Base-by-base conservation (phyloP, 805 yeast species). In the Metschnikowia lachancei region DNA sequence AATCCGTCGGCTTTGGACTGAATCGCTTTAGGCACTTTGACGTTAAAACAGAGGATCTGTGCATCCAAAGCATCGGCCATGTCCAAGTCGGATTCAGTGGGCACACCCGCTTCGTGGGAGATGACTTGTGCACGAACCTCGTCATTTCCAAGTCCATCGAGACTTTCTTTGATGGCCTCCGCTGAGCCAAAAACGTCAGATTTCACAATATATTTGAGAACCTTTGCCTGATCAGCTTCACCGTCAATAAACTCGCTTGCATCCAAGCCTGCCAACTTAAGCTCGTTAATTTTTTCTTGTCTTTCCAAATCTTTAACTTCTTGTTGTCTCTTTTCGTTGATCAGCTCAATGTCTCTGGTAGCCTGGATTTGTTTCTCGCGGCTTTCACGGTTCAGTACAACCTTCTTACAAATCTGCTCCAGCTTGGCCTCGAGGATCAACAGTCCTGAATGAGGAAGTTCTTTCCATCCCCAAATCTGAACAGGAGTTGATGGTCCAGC, bases 181-280 rank as follows among this genome's bases (percentile, higher is more conserved):
- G 87, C 86, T 0, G 98, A 91, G 0, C 99, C 99, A 55, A 84
- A 83, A 1, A 92, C 97, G 66, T 94, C 99, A 0, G 96, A 87
- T 61, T 87, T 89, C 30, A 94, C 72, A 22, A 94, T 82, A 53
- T 83, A 89, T 12, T 67, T 62, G 61, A 59, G 39, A 43, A 63
- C 43, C 36, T 44, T 42, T 2, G 53, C 49, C 3, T 56, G 56
- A 3, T 55, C 56, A 3, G 61, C 69, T 54, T 68, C 56, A 45
- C 63, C 71, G 28, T 61, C 65, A 46, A 75, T 67, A 6, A 51
- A 26, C 20, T 77, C 81, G 20, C 67, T 77, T 13, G 74, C 58
- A 35, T 75, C 74, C 45, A 86, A 72, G 0, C 95, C 95, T 43
- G 81, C 78, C 51, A 75, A 66, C 46, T 77, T 74, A 53, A 85